Base-by-base conservation (phyloP, 1,284 basidiomycete genomes). In the Chalciporus piperatoides region DNA sequence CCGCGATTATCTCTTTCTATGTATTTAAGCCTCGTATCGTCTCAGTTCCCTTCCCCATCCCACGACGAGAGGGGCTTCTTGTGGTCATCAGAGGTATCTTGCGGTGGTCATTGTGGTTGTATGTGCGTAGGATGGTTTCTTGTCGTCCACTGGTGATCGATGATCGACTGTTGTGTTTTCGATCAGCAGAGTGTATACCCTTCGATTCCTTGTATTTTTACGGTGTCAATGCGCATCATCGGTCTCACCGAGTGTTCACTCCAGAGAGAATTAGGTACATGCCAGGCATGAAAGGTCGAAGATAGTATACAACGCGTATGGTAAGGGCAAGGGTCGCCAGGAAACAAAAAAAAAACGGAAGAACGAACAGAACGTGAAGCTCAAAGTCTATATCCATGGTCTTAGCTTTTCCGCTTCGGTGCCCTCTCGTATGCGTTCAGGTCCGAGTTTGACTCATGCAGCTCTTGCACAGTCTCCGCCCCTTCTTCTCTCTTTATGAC, bases 401-500 rank as follows among this genome's bases (percentile, higher is more conserved):
- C 44, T 49, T 53, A 60, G 27, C 35, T 24, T 35, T 49, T 57
- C 41, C 52, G 49, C 42, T 59, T 68, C 2, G 55, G 56, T 1
- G 25, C 35, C 28, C 43, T 54, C 40, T 66, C 64, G 33, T 66
- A 66, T 1, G 55, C 59, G 30, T 66, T 66, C 44, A 28, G 14
- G 33, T 56, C 58, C 32, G 53, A 49, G 12, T 50, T 54, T n/a
- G 54, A 48, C 7, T 48, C 43, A 21, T 52, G 33, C 10, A 51
- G 40, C 38, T 55, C 54, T 12, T 65, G 57, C 11, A 62, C 41
- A 14, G 32, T 42, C 6, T 44, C 51, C 7, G 43, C 30, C 19
- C 44, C 49, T 11, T 28, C 51, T 9, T 57, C 49, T 41, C 56
- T 49, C n/a, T 41, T 48, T 6, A 17, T 10, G 8, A 33, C 7